These are phyloP conservation scores for Skeletonema tropicum DNA, from an alignment of 108 stramenopile species.

Conservation along the genomic window DNA sequence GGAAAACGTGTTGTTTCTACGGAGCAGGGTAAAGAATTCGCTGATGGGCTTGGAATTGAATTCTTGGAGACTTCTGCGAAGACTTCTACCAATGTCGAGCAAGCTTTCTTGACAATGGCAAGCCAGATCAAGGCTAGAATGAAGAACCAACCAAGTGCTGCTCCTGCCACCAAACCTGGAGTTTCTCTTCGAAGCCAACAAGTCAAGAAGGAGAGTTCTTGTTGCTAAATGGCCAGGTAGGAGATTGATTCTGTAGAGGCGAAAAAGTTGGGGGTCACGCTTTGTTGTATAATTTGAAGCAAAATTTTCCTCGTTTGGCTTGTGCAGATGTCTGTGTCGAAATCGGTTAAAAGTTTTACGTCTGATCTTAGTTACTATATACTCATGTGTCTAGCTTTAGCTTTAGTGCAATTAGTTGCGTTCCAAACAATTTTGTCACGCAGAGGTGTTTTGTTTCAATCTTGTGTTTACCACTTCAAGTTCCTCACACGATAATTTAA, in stretches of 20 bases:
- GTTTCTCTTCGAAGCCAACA: conserved; percentile 80
- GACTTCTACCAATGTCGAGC: conserved; percentile 97
- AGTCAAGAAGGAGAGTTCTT: conserved; percentile 80
- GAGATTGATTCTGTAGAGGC: conserved; percentile 5
- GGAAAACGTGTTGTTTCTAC: conserved; percentile 94
- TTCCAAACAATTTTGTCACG: too few species aligned
- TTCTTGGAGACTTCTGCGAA: conserved; percentile 99
- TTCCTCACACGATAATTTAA: too few species aligned
- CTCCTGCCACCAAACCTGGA: conserved; percentile 71
- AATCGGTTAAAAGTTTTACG: conserved; percentile 4
- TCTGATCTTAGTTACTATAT: neutral
- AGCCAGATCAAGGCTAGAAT: conserved; percentile 97
- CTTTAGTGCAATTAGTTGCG: too few species aligned
- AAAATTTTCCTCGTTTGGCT: neutral
- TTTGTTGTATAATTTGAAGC: neutral
- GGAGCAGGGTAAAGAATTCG: conserved; percentile 98
- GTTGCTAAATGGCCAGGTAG: conserved; percentile 69
- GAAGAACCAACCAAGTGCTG: conserved; percentile 92
- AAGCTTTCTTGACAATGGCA: conserved; percentile 99
- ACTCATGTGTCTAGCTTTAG: neutral
- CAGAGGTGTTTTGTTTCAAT: too few species aligned
- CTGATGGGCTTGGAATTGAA: conserved; percentile 96
- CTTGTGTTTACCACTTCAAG: too few species aligned
- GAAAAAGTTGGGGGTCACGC: neutral
- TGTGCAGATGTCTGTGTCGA: conserved; percentile 1